Base-by-base conservation (phyloP, 176 grass and related monocot genomes). In the Musa acuminata region DNA sequence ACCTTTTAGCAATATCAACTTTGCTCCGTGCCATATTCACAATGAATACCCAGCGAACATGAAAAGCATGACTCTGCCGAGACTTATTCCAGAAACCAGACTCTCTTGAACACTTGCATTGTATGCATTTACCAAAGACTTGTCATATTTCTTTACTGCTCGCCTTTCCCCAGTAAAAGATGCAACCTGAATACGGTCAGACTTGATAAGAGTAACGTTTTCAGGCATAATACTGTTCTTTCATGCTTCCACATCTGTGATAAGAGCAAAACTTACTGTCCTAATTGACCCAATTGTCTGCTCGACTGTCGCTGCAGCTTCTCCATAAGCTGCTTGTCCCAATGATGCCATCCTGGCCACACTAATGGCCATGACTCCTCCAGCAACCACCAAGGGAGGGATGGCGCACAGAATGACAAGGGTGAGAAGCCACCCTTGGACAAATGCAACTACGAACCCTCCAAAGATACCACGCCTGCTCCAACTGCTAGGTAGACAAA, bases 331-430 rank as follows among this genome's bases (percentile, higher is more conserved):
- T 24, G 24, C 24, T 24, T 24, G 24, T 19, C 96, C 91, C 51
- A 91, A 88, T 19, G 96, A 99, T 17, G 96, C 96, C 96, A 99
- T 99, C 82, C 79, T 99, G 0, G 96, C 86, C 0, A 99, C 90
- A 13, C 95, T 69, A 25, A 84, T 95, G 62, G 96, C 93, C 91
- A 99, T 95, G 84, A 99, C 88, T 0, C 86, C 96, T 11, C 96
- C 96, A 0, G 96, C 86, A 8, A 95, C 0, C 78, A 91, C 96
- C 16, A 99, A 86, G 4, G 96, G 88, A 16, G 24, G 24, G 24
- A 24, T 24, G 24, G 24, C 1, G 24, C 24, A 24, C 24, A 24
- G 24, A 0, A 1, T 24, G 24, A 24, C 24, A 24, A 24, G 24
- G 24, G 24, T 24, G 24, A 24, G 24, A 24, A 24, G 24, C 24